Conservation (phyloP, 495 filamentous ascomycete genomes). For the Aspergillus steynii region DNA sequence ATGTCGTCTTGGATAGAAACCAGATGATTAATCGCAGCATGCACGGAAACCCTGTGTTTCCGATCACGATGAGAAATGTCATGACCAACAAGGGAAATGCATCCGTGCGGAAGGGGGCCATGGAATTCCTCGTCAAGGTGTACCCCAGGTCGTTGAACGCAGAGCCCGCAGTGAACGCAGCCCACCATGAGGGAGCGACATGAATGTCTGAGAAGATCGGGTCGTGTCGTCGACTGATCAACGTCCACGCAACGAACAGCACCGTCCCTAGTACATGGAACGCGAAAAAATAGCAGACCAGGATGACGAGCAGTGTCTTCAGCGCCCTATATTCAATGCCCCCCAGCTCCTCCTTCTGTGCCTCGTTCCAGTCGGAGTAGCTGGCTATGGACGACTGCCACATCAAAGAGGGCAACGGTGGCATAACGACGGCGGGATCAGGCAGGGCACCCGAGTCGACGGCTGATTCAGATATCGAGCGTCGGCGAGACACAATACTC, state of each 20-base stretch:
- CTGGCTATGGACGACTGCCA: slow-evolving; percentile 25
- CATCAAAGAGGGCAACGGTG: slow-evolving; percentile 14
- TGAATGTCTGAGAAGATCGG: slow-evolving; percentile 53
- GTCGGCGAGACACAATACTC: slow-evolving; percentile 9
- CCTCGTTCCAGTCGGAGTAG: slow-evolving; percentile 46
- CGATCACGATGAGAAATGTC: slow-evolving; percentile 76
- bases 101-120: slow-evolving; percentile 75
- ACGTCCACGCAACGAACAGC: slow-evolving; percentile 70
- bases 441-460: slow-evolving; percentile 4
- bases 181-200: slow-evolving; percentile 73
- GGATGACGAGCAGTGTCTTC: slow-evolving; percentile 71
- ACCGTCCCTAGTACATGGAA: slow-evolving; percentile 69
- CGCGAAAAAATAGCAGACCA: slow-evolving; percentile 66
- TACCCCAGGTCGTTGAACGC: slow-evolving; percentile 81
- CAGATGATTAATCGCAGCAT: slow-evolving; percentile 85
- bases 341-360: slow-evolving; percentile 83
- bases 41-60: slow-evolving; percentile 87
- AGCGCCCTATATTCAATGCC: slow-evolving; percentile 85
- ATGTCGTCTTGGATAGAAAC: slow-evolving; percentile 55
- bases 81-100: slow-evolving; percentile 68
- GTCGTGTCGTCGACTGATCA: slow-evolving; percentile 50
- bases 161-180: slow-evolving; percentile 74
- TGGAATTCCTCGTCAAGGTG: slow-evolving; percentile 81
- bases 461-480: slow-evolving; percentile 37
- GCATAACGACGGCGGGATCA: slow-evolving; percentile 7